Base-by-base conservation (phyloP, 164 flowering plant species). In the Cinnamomum chago region DNA sequence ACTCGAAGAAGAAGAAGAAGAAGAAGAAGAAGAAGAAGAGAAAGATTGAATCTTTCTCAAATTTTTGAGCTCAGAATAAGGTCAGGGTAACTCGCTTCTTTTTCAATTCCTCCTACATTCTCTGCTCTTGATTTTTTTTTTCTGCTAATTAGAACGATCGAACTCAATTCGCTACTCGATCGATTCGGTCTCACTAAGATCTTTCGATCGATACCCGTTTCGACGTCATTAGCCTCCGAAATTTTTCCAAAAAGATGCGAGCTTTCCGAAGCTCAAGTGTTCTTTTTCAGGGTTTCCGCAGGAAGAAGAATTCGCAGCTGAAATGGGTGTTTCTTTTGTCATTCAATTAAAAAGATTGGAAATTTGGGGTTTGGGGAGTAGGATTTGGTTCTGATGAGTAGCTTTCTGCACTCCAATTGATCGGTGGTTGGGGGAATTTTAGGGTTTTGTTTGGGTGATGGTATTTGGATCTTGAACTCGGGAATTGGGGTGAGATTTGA, bases 321-420 rank as follows among this genome's bases (percentile, higher is more conserved):
- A 50, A 40, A 18, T 67, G 70, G 40, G 33, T 6, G 77, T 72
- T 51, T 58, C 77, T 65, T 77, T 88, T 79, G 86, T 85, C 86
- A 79, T 89, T 83, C 77, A 74, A 71, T 55, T 71, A 73, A 4
- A 58, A 50, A 58, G 70, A 77, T 79, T 73, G 68, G 74, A 66
- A 55, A 15, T 15, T 76, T 82, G 50, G 52, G 70, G 68, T 50
- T 65, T 75, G 72, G 79, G 52, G 40, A 77, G 73, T 71, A 58
- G 81, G 68, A 79, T 75, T 80, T 78, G 77, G 76, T 79, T 78
- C 75, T 82, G 73, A 78, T 74, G 72, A 72, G 76, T 68, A 67
- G 71, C 64, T 77, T 76, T 35, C 17, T 15, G 4, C 60, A 55
- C n/a, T 20, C 20, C 60, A 55, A 55, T 15, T 15, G 20, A 15